These are phyloP conservation scores for Trebouxia sp. DNA, from an alignment of 139 green algal genomes.

Conservation along the genomic window DNA sequence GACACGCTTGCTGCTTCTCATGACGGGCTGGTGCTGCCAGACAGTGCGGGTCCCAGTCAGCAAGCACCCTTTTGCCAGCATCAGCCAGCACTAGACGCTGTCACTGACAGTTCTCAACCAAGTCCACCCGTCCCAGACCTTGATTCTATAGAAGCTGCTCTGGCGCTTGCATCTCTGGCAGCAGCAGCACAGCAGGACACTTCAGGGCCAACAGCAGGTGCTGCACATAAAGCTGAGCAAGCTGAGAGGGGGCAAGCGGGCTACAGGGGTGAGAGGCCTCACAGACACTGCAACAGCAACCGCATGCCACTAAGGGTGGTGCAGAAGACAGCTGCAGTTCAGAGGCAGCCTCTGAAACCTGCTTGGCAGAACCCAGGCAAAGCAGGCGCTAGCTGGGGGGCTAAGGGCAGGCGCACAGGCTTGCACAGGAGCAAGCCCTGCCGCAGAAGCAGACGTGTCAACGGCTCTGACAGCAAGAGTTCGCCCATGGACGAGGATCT, in stretches of 20 bases:
- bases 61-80: not conserved
- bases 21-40: not conserved
- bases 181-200: not conserved
- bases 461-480: too few species aligned
- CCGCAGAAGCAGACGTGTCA: not conserved
- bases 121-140: not conserved
- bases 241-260: not conserved
- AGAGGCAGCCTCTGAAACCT: conserved; percentile 11
- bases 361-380: conserved; percentile 3
- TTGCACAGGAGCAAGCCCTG: not conserved
- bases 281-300: not conserved
- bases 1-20: not conserved
- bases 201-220: not conserved
- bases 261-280: not conserved
- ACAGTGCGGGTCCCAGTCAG: not conserved
- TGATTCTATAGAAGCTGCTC: not conserved
- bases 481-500: too few species aligned
- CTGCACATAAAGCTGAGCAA: not conserved
- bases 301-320: not conserved
- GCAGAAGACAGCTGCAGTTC: not conserved
- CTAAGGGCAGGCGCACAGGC: not conserved
- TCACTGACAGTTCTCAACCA: not conserved
- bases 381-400: not conserved
- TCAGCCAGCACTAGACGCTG: not conserved
- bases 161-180: not conserved